Evolutionary conservation across 2,329 filamentous ascomycete genomes (phyloP).

Genomic region (Didymella exigua): DNA sequence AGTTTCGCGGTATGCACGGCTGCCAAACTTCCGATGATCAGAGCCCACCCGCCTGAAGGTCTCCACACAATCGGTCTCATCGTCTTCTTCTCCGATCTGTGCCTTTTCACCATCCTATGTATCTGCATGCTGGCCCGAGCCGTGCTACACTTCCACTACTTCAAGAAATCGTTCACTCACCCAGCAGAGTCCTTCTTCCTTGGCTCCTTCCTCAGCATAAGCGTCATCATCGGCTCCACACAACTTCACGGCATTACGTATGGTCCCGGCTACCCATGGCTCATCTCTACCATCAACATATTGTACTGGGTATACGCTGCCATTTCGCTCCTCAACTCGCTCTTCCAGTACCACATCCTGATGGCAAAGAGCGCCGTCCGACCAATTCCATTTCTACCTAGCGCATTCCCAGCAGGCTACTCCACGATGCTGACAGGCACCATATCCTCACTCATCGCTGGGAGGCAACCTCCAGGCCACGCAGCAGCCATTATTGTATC

Average conservation of each 20-base stretch:
- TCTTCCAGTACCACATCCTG: conserved; percentile 63
- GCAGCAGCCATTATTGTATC: conserved; percentile 67
- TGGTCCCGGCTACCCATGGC: conserved; percentile 45
- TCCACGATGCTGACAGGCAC: conserved; percentile 73
- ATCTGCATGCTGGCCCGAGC: conserved; percentile 47
- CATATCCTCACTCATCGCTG: conserved; percentile 67
- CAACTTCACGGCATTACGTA: conserved; percentile 39
- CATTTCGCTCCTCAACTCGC: conserved; percentile 40
- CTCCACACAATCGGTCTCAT: conserved; percentile 57
- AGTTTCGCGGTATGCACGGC: conserved; percentile 37
- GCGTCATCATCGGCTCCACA: conserved; percentile 48
- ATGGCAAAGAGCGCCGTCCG: conserved; percentile 63
- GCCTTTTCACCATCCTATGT: conserved; percentile 48
- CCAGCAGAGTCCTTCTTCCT: conserved; percentile 57
- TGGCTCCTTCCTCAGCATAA: conserved; percentile 45
- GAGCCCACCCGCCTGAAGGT: conserved; percentile 39
- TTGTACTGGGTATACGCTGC: conserved; percentile 52
- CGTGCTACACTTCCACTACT: conserved; percentile 46
- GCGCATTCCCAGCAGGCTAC: conserved; percentile 72
- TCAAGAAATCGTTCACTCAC: conserved; percentile 52
- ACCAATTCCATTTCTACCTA: conserved; percentile 70
- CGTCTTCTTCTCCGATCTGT: conserved; percentile 56
- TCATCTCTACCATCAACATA: conserved; percentile 40
- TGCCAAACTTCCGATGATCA: background rate
- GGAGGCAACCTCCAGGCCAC: conserved; percentile 60